Evolutionary conservation across 148 eudicot genomes (phyloP).

Genomic region (Amaranthus hypochondriacus): DNA sequence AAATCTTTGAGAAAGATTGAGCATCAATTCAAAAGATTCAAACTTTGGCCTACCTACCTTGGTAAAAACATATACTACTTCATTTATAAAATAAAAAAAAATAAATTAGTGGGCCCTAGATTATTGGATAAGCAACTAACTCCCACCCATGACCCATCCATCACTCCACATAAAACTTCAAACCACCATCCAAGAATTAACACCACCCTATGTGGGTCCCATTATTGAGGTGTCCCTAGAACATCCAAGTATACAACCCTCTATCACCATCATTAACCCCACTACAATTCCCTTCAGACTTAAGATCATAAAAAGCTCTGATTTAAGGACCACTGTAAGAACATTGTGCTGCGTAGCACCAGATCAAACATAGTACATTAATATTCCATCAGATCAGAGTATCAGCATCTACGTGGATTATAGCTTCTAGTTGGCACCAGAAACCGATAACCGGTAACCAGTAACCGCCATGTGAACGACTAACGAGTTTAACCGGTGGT

Average conservation of each 20-base stretch:
- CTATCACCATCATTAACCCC: slow-evolving; percentile 7
- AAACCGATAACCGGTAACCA: neutral
- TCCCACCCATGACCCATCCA: slow-evolving; percentile 12
- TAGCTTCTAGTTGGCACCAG: neutral
- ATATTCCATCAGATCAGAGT: neutral
- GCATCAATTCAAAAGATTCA: slow-evolving; percentile 12
- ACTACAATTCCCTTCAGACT: neutral
- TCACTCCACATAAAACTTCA: slow-evolving; percentile 19
- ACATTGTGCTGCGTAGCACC: neutral
- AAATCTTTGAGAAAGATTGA: neutral
- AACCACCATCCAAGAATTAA: slow-evolving; percentile 19
- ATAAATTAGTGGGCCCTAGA: slow-evolving; percentile 22
- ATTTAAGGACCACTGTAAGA: neutral
- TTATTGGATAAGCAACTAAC: slow-evolving; percentile 15
- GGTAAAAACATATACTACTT: too few species aligned
- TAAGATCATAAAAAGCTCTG: slow-evolving; percentile 6
- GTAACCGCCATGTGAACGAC: slow-evolving; percentile 1
- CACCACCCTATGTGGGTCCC: slow-evolving; percentile 8
- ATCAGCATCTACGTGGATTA: slow-evolving; percentile 21
- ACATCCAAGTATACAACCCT: slow-evolving; percentile 3
- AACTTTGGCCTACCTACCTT: slow-evolving; percentile 20
- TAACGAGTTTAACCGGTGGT: slow-evolving; percentile 1
- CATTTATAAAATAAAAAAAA: neutral
- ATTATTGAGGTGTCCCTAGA: neutral
- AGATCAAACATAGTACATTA: neutral